A percentile compares a stretch with the other conserved stretches of the same genome.
phyloP scores from a whole-genome alignment of 1,139 yeast genomes.

The Saccharomyces hybrid region DNA sequence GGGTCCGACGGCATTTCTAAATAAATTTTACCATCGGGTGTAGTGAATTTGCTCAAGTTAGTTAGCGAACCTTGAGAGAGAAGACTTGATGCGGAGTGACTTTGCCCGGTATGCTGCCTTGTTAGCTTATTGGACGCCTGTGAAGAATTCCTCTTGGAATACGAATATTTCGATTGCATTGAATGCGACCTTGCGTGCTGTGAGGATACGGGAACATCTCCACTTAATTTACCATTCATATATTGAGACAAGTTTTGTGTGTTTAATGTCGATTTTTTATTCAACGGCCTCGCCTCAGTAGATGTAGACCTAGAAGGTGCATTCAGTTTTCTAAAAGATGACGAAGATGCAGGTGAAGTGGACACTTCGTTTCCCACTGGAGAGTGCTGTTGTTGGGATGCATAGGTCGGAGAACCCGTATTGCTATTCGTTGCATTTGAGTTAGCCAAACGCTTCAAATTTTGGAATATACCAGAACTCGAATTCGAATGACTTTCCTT shows the following conservation, averaged over 20 bases:
- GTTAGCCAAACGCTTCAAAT: conserved; percentile 15
- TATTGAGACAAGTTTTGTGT: conserved; percentile 27
- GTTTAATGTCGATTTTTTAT: conserved; percentile 25
- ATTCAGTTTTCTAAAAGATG: conserved; percentile 4
- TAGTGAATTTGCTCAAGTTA: conserved; percentile 23
- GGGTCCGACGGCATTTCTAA: conserved; percentile 53
- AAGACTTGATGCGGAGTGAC: conserved; percentile 24
- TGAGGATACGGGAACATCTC: conserved; percentile 4
- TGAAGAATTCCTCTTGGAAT: conserved; percentile 26
- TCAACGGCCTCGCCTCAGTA: conserved; percentile 20
- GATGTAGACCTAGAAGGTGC: conserved; percentile 12
- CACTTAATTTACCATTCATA: conserved; percentile 13
- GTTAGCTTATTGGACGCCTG: conserved; percentile 14
- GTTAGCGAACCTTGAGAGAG: conserved; percentile 26
- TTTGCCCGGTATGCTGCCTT: conserved; percentile 23
- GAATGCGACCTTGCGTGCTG: conserved; percentile 19
- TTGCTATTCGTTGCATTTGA: background rate
- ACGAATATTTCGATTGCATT: conserved; percentile 24
- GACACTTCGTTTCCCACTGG: background rate
- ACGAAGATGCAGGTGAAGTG: background rate
- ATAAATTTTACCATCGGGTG: conserved; percentile 27
- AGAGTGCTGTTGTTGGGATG: background rate
- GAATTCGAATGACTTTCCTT: conserved; percentile 1
- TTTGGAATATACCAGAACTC: conserved; percentile 13
- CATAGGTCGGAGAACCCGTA: background rate